Evolutionary conservation across 257 asterid genomes (phyloP).

Genomic region (Dorcoceras hygrometricum): DNA sequence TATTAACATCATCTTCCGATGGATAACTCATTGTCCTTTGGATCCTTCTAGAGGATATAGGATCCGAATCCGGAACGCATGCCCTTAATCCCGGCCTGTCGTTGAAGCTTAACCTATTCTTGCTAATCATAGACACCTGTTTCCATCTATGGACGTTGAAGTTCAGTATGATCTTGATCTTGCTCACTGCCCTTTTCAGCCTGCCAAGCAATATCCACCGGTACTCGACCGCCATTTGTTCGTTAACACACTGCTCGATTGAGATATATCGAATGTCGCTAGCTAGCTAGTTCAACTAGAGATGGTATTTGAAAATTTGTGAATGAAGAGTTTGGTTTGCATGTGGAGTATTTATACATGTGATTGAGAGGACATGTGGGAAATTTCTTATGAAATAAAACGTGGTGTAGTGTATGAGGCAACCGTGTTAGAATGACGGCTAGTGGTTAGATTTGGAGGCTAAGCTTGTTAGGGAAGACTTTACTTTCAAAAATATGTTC

Average conservation of each 20-base stretch:
- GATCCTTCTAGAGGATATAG: slow-evolving; percentile 32
- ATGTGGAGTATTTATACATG: neutral
- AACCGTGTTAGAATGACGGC: neutral
- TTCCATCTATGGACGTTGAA: slow-evolving; percentile 54
- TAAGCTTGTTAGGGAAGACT: neutral
- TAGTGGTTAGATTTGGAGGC: neutral
- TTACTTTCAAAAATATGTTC: neutral
- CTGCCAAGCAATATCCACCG: slow-evolving; percentile 50
- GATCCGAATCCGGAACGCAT: slow-evolving; percentile 30
- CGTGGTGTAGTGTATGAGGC: neutral
- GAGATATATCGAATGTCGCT: no score
- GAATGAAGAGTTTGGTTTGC: neutral
- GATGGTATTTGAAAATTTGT: no score
- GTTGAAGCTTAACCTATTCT: slow-evolving; percentile 57
- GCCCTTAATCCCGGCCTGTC: slow-evolving; percentile 51
- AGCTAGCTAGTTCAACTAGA: no score
- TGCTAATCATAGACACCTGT: slow-evolving; percentile 49
- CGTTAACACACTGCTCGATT: no score
- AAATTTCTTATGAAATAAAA: no score
- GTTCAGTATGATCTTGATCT: slow-evolving; percentile 56
- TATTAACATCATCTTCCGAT: slow-evolving; percentile 78
- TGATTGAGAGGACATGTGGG: neutral
- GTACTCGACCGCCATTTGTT: slow-evolving; percentile 40
- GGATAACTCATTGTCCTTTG: slow-evolving; percentile 69
- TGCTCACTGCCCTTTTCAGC: slow-evolving; percentile 70